A percentile compares a stretch with the other conserved stretches of the same genome.
Conservation (phyloP, 345 rosid species). For the Erodium maritimum region DNA sequence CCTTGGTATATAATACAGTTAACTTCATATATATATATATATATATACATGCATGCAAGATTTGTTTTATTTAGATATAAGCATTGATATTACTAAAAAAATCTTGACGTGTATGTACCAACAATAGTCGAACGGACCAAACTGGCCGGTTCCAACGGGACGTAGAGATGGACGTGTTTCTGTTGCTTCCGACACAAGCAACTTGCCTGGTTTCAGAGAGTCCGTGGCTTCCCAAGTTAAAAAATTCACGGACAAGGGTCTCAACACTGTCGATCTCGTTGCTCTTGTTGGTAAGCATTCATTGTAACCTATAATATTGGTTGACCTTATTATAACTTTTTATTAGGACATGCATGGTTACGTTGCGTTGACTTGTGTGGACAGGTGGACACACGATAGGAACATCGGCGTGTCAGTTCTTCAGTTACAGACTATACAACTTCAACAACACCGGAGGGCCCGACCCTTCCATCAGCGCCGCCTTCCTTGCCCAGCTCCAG, state of each 20-base stretch:
- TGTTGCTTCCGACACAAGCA: conserved; percentile 13
- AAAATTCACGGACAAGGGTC: conserved; percentile 15
- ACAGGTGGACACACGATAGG: conserved; percentile 61
- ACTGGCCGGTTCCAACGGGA: conserved; percentile 25
- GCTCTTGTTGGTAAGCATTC: conserved; percentile 28
- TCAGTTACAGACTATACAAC: conserved; percentile 36
- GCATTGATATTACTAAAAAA: too few relatives aligned
- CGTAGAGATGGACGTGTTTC: conserved; percentile 29
- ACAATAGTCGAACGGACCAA: conserved; percentile 10
- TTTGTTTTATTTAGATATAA: too few relatives aligned
- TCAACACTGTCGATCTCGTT: conserved; percentile 26
- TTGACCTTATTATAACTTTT: too few relatives aligned
- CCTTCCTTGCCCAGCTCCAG: conserved; percentile 34
- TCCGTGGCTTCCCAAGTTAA: conserved; percentile 16
- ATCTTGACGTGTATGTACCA: background rate
- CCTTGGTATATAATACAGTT: conserved; percentile 4
- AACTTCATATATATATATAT: too few relatives aligned
- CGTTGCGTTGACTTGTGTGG: too few relatives aligned
- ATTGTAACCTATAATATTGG: too few relatives aligned
- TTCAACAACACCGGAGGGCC: conserved; percentile 24
- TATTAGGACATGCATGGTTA: too few relatives aligned
- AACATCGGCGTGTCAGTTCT: conserved; percentile 38
- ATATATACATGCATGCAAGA: too few relatives aligned
- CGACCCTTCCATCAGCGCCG: conserved; percentile 31
- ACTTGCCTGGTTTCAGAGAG: conserved; percentile 17